Percentiles rank a stretch among this genome's conserved stretches.
Evolutionary conservation across 306 rosid species (phyloP).

Genomic region (Acacia confusa): DNA sequence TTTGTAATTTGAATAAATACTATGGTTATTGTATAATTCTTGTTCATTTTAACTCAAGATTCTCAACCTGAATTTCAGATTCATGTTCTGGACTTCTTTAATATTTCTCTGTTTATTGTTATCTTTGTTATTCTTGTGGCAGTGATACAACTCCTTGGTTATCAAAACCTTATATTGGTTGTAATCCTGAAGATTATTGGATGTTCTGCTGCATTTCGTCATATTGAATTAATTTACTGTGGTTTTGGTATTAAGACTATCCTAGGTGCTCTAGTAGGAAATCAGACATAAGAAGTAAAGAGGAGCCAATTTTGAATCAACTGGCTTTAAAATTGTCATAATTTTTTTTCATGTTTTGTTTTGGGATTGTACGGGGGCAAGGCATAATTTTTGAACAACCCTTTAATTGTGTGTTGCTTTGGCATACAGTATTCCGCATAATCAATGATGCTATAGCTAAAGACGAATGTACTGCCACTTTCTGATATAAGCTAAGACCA

Average conservation of each 20-base stretch:
- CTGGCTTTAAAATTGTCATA: conserved; percentile 9
- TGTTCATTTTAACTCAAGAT: not conserved
- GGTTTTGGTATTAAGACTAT: conserved; percentile 2
- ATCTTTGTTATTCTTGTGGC: conserved; percentile 1
- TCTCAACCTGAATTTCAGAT: conserved; percentile 15
- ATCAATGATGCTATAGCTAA: not conserved
- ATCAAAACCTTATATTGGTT: not conserved
- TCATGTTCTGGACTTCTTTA: conserved; percentile 28
- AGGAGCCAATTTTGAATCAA: not conserved
- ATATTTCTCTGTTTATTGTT: conserved; percentile 1
- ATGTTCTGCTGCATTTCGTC: not conserved
- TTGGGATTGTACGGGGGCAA: not conserved
- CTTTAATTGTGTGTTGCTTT: not conserved
- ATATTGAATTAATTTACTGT: conserved; percentile 15
- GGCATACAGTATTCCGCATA: not conserved
- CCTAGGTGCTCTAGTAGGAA: conserved; percentile 4
- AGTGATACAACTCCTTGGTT: conserved; percentile 5
- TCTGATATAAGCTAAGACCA: not conserved
- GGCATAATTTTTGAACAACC: conserved; percentile 1
- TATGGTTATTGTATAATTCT: not conserved
- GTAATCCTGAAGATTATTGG: not conserved
- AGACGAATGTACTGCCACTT: not conserved
- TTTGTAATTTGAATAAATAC: conserved; percentile 15
- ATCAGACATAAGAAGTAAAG: not conserved
- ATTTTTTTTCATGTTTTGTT: not conserved